Base-by-base conservation (phyloP, 345 rosid species). In the Litchi chinensis region DNA sequence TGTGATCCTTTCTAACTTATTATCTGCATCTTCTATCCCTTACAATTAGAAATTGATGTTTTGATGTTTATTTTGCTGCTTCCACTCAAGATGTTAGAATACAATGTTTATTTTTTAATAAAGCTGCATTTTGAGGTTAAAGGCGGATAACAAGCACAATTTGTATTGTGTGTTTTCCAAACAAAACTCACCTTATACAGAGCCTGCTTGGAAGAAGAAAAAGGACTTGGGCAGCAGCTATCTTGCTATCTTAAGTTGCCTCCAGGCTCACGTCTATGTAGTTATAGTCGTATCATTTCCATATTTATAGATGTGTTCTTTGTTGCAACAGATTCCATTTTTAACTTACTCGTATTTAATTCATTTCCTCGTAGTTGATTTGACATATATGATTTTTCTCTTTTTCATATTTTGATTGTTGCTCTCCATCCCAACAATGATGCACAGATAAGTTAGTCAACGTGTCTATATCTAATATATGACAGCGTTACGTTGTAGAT, bases 401-500 rank as follows among this genome's bases (percentile, higher is more conserved):
- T 12, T 68, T 16, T 68, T 6, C 0, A n/a, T 68, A 8, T 63
- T 37, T 37, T 24, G 39, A 63, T 10, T 63, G 66, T 63, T 32
- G 18, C 28, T 0, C 4, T 11, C 6, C 37, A 63, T 26, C 67
- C 22, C 37, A 63, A 63, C 15, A 24, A 26, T 63, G 56, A 52
- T 52, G 57, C 26, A 28, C 0, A 2, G 16, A 64, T 15, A 10
- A 64, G 12, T 64, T 26, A 64, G 8, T 4, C 37, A 12, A 39
- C 11, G 73, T 40, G 46, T 56, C 79, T 68, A 57, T 56, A 1
- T 65, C 67, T 76, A 41, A 57, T 8, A 18, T 8, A 10, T 50
- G 28, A 19, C 59, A 24, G 22, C 46, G 43, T 1, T 37, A 59
- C 57, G 54, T 60, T 43, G 68, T 79, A 95, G 98, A 84, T 95